Percentiles rank a stretch among this genome's conserved stretches.
phyloP scores from a whole-genome alignment of 78 protist genomes.

The Dictyostelium citrinum region DNA sequence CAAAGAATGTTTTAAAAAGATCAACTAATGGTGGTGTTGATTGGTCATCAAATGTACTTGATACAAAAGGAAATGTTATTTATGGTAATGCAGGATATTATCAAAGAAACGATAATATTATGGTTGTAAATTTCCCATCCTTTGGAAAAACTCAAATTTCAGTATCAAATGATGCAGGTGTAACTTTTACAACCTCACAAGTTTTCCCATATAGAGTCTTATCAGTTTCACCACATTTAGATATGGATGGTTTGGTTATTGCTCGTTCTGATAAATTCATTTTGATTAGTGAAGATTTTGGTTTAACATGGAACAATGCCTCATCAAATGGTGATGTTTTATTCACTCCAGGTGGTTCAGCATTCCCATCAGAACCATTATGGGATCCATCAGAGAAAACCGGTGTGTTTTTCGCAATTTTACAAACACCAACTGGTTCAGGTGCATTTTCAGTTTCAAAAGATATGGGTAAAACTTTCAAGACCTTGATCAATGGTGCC shows the following conservation, averaged over 20 bases:
- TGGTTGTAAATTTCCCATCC: not conserved
- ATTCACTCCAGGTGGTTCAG: not conserved
- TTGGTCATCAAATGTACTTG: not conserved
- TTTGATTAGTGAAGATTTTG: slow-evolving; percentile 37
- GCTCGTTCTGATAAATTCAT: not conserved
- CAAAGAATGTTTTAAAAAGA: not conserved
- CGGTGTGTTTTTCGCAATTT: slow-evolving; percentile 7
- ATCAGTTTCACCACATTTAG: not conserved
- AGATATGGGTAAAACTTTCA: slow-evolving; percentile 14
- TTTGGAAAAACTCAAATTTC: not conserved
- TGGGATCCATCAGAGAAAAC: not conserved
- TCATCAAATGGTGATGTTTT: not conserved
- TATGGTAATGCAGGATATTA: not conserved
- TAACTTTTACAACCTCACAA: not conserved
- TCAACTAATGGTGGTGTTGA: not conserved
- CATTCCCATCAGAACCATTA: not conserved
- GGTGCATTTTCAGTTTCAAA: not conserved
- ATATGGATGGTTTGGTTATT: not conserved
- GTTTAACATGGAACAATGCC: slow-evolving; percentile 29
- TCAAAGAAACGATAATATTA: not conserved
- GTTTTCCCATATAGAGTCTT: not conserved
- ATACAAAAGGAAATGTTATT: not conserved
- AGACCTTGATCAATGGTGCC: not conserved
- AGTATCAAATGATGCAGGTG: slow-evolving; percentile 15
- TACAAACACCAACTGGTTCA: not conserved